phyloP scores from a whole-genome alignment of 2,329 filamentous ascomycete species.

The Scopulariopsis brevicaulis region DNA sequence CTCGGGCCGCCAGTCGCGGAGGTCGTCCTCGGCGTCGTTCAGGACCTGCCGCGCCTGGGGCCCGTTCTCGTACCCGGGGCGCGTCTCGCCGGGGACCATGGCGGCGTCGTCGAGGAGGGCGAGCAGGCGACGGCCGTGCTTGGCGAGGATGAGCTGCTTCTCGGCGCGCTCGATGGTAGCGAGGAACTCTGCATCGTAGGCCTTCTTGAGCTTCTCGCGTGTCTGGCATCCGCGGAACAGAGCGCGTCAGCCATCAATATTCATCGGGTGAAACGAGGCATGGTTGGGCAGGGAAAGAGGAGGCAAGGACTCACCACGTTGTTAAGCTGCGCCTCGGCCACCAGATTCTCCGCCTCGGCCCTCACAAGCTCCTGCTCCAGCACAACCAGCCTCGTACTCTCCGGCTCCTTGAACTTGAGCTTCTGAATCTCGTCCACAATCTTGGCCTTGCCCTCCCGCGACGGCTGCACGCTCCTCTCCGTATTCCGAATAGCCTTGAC shows the following conservation, averaged over 20 bases:
- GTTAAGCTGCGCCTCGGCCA: slow-evolving; percentile 91
- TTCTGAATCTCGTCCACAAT: slow-evolving; percentile 86
- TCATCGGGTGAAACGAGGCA: background rate
- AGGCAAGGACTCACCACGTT: slow-evolving; percentile 59
- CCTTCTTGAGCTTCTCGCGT: slow-evolving; percentile 90
- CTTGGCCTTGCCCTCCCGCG: slow-evolving; percentile 76
- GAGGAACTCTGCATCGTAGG: slow-evolving; percentile 78
- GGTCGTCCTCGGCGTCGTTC: slow-evolving; percentile 83
- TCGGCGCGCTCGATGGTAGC: slow-evolving; percentile 92
- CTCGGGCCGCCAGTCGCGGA: slow-evolving; percentile 59
- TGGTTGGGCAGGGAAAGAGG: background rate
- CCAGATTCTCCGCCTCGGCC: slow-evolving; percentile 89
- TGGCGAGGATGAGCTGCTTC: slow-evolving; percentile 90
- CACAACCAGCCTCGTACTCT: slow-evolving; percentile 67
- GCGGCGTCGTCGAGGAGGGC: slow-evolving; percentile 82
- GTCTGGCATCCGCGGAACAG: slow-evolving; percentile 43
- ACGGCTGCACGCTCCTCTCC: slow-evolving; percentile 89
- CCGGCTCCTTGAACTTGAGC: slow-evolving; percentile 85
- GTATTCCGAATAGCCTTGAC: slow-evolving; percentile 94
- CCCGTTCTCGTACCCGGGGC: slow-evolving; percentile 53
- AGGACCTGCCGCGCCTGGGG: slow-evolving; percentile 71
- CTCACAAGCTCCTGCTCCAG: slow-evolving; percentile 94
- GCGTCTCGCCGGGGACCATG: slow-evolving; percentile 73
- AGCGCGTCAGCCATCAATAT: background rate
- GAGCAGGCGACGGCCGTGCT: slow-evolving; percentile 76